phyloP scores from a whole-genome alignment of 2,329 filamentous ascomycete species.

The Arthrobotrys pseudoclavata region DNA sequence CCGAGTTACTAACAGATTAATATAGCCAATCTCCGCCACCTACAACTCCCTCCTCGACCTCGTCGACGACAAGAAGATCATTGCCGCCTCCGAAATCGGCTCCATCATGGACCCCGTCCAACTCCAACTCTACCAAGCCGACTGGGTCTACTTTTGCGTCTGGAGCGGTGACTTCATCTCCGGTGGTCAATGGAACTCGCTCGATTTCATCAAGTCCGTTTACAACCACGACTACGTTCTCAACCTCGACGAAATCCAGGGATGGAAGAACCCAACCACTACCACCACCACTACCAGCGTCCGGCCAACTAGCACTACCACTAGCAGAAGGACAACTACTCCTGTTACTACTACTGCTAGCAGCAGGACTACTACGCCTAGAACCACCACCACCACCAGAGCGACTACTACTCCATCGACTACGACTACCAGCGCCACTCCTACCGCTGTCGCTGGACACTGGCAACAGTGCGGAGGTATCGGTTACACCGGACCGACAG shows the following conservation, averaged over 20 bases:
- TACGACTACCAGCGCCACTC: slow-evolving; percentile 34
- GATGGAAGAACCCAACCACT: slow-evolving; percentile 62
- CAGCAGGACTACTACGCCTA: slow-evolving; percentile 18
- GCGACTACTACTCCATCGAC: too few relatives aligned
- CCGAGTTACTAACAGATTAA: slow-evolving; percentile 7
- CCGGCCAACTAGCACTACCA: slow-evolving; percentile 5
- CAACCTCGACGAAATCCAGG: slow-evolving; percentile 62
- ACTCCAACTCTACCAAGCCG: slow-evolving; percentile 68
- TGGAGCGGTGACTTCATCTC: slow-evolving; percentile 69
- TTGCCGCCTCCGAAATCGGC: slow-evolving; percentile 69
- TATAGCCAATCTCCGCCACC: slow-evolving; percentile 66
- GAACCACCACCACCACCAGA: too few relatives aligned
- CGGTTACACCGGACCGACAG: slow-evolving; percentile 63
- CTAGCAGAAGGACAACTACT: slow-evolving; percentile 17
- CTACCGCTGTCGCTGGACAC: slow-evolving; percentile 56
- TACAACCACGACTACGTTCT: slow-evolving; percentile 63
- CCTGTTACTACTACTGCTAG: slow-evolving; percentile 14
- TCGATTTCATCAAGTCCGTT: slow-evolving; percentile 66
- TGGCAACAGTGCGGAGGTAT: slow-evolving; percentile 65
- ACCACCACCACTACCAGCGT: slow-evolving; percentile 39
- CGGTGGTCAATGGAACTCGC: slow-evolving; percentile 67
- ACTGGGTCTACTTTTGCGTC: slow-evolving; percentile 70
- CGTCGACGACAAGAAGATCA: slow-evolving; percentile 69
- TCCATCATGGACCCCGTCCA: slow-evolving; percentile 68
- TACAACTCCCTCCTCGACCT: slow-evolving; percentile 68